A percentile compares a stretch with the other conserved stretches of the same genome.
Conservation (phyloP, 2,329 filamentous ascomycete species). For the Pseudogymnoascus sp. region DNA sequence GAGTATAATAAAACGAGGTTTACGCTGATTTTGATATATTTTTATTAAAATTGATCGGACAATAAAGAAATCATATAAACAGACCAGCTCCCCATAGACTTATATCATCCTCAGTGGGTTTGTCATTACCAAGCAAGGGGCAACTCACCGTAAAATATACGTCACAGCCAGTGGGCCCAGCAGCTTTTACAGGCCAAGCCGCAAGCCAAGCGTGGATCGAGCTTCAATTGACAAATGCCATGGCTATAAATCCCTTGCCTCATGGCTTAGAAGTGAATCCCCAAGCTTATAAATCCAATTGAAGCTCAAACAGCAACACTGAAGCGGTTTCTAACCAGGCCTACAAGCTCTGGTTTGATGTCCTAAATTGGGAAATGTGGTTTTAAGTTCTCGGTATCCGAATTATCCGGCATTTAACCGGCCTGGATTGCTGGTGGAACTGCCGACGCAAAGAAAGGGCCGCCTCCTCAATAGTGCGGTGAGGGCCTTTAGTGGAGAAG, state of each 20-base stretch:
- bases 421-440: neutral
- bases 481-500: neutral
- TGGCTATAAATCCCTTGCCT: neutral
- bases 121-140: neutral
- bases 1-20: neutral
- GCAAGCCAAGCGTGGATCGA: neutral
- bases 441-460: neutral
- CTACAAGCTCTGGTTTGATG: neutral
- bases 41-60: neutral
- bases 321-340: slow-evolving; percentile 16
- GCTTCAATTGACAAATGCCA: neutral
- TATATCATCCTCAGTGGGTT: neutral
- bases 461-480: neutral
- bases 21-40: neutral
- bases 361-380: neutral
- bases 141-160: neutral
- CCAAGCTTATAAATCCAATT: neutral
- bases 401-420: neutral
- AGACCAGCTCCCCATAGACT: neutral
- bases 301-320: neutral
- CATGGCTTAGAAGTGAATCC: neutral
- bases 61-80: neutral
- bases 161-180: neutral
- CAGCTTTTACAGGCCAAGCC: neutral
- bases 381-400: neutral